Evolutionary conservation across 2,329 filamentous ascomycete species (phyloP).

Genomic region (Stagonosporopsis cucurbitacearum): DNA sequence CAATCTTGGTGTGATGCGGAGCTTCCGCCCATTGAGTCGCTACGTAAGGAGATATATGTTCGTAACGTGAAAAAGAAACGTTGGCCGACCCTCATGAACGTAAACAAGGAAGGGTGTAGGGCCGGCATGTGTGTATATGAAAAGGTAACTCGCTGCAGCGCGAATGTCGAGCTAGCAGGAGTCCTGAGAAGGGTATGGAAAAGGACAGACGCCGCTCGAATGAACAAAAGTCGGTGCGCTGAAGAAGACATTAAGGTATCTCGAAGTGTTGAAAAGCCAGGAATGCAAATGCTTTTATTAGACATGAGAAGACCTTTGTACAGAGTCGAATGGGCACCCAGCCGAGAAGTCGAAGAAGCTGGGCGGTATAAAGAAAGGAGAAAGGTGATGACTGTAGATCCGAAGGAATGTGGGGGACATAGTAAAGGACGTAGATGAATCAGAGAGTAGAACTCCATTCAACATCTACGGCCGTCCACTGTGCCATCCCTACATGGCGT

Average conservation of each 20-base stretch:
- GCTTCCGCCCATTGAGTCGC: not conserved
- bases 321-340: not conserved
- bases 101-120: not conserved
- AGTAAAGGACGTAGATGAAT: not conserved
- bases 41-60: constrained; percentile 11
- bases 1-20: not conserved
- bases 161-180: not conserved
- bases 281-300: not conserved
- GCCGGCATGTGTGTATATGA: not conserved
- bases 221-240: not conserved
- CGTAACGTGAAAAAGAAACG: constrained; percentile 1
- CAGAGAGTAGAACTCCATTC: not conserved
- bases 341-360: not conserved
- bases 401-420: not conserved
- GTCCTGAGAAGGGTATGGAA: not conserved
- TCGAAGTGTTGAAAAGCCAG: constrained; percentile 9
- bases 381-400: not conserved
- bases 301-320: constrained; percentile 8
- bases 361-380: not conserved
- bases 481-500: constrained; percentile 36
- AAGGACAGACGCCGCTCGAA: not conserved
- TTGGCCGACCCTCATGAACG: not conserved
- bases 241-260: constrained; percentile 19
- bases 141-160: not conserved
- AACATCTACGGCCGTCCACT: not conserved